Conservation (phyloP, 306 rosid genomes). For the Pyrus pyrifolia region DNA sequence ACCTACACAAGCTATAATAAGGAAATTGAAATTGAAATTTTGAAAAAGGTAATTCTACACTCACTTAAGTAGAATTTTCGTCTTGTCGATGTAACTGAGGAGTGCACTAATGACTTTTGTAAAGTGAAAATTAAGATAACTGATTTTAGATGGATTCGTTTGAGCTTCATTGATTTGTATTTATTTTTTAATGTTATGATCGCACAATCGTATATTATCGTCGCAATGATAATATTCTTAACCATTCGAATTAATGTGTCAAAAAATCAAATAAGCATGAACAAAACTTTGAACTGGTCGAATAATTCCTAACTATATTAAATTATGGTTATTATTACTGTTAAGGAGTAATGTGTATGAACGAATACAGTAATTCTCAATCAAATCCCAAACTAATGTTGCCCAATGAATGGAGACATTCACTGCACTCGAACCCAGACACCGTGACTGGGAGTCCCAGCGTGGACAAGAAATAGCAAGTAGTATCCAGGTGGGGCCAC, state of each 20-base stretch:
- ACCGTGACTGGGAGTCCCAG: slow-evolving; percentile 51
- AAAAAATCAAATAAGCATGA: too few species aligned
- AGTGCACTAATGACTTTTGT: too few species aligned
- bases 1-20: background rate
- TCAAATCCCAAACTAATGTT: background rate
- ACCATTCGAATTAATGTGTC: too few species aligned
- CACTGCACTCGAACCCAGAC: slow-evolving; percentile 56
- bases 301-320: background rate
- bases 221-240: too few species aligned
- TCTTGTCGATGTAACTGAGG: too few species aligned
- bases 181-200: too few species aligned
- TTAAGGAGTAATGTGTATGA: background rate
- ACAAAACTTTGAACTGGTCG: background rate
- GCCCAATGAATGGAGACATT: background rate
- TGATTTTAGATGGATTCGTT: background rate
- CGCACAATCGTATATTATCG: too few species aligned
- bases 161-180: background rate
- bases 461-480: slow-evolving; percentile 56
- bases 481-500: slow-evolving; percentile 75
- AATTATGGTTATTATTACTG: background rate
- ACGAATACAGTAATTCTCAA: background rate
- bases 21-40: too few species aligned
- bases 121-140: too few species aligned
- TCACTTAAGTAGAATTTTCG: too few species aligned
- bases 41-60: too few species aligned